Base-by-base conservation (phyloP, 768 basidiomycete species). In the Daedaleopsis sinensis region DNA sequence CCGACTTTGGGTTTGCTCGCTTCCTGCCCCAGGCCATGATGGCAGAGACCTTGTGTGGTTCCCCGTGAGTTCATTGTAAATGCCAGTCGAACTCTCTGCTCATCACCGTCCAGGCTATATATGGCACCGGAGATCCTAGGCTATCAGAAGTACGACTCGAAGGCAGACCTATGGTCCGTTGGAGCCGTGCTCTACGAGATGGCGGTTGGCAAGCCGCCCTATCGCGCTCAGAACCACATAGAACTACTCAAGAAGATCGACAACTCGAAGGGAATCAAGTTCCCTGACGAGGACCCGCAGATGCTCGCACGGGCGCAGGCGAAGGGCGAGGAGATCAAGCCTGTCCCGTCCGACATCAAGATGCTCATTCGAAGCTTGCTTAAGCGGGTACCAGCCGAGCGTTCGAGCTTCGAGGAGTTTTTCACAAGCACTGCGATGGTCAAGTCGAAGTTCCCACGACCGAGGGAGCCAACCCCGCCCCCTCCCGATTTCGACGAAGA, bases 91-190 rank as follows among this genome's bases (percentile, higher is more conserved):
- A 5, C 11, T 42, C 5, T 18, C 27, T 32, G 18, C 57, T 50
- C 15, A 50, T 37, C 4, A 15, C 19, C 16, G 35, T 7, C 27
- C 58, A 95, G 94, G 51, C 77, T 99, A 35, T 99, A 99, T 77
- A 99, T 98, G 97, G 97, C 97, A 0, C 97, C 97, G 0, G 97
- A 99, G 76, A 98, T 99, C 68, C 78, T 99, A 12, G 87, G 93
- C 16, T 97, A 97, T 73, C 90, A 98, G 77, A 96, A 96, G 72
- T 98, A 99, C 74, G 95, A 97, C 72, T 96, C 96, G 19, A 96
- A 94, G 72, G 97, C 93, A 12, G 97, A 99, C 72, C 81, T 99
- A 1, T 99, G 97, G 97, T 96, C 94, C 35, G 95, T 98, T 50
- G 97, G 97, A 6, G 94, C 97, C 0, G 96, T 99, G 23, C 78